Base-by-base conservation (phyloP, 2,329 filamentous ascomycete species). In the Alternaria atra region DNA sequence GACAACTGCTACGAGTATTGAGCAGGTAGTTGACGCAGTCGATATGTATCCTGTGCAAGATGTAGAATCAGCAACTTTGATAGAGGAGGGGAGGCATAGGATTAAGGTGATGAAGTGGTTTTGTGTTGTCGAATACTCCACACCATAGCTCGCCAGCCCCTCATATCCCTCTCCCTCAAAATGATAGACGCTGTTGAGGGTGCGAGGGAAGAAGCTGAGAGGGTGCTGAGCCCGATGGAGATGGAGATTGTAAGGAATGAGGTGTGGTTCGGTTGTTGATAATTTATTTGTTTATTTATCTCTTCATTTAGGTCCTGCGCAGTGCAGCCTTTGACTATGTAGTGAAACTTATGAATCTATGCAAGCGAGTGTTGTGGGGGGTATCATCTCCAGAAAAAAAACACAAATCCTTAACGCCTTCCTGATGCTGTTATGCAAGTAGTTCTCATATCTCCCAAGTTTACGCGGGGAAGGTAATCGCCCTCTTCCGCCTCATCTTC, bases 401-500 rank as follows among this genome's bases (percentile, higher is more conserved):
- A 52, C 6, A 17, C n/a, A 25, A 48, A 29, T 15, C 29, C 6
- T 37, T 9, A 58, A 58, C 39, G 60, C 44, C 52, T 15, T 27
- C 13, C 35, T 10, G 42, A 32, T 50, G 46, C 46, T 35, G 1
- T 27, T 35, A 27, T 35, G 46, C 46, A 50, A 50, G 46, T 12
- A 10, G n/a, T 34, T 7, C 17, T 20, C 17, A 5, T 13, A n/a
- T 15, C 15, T 34, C 3, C 4, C 6, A n/a, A 7, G 30, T 15
- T 12, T 34, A 17, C 23, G 29, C 10, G 13, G 30, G 30, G 7
- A n/a, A 50, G 13, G 9, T 25, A 5, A 60, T 35, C 5, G 25
- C 56, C 37, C 64, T 58, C 53, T 52, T 66, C 43, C 68, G 56
- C 32, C 67, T 44, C 65, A 69, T 67, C 50, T 66, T 50, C 60